Evolutionary conservation across 2,329 filamentous ascomycete species (phyloP).

Genomic region (Lasiodiplodia citricola): DNA sequence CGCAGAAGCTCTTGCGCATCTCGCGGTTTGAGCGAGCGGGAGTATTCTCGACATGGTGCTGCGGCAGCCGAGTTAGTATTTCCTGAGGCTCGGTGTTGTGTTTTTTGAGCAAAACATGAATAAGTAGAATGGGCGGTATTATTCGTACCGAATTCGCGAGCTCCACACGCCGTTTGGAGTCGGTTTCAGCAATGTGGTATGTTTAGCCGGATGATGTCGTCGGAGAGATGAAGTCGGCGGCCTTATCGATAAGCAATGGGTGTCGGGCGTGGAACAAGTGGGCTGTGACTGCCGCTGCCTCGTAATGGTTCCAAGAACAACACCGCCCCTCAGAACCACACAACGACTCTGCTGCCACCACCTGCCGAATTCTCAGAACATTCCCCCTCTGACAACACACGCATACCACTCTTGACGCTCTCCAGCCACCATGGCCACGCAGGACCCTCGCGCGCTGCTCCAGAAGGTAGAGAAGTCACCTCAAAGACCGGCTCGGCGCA

Average conservation of each 20-base stretch:
- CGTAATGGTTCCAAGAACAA: conserved; percentile 24
- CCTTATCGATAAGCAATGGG: conserved; percentile 17
- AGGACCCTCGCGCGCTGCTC: conserved; percentile 75
- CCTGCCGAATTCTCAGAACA: neutral
- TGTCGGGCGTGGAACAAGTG: conserved; percentile 5
- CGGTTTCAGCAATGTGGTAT: neutral
- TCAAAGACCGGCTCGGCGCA: conserved; percentile 26
- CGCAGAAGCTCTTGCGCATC: neutral
- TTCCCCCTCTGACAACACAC: neutral
- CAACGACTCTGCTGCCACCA: neutral
- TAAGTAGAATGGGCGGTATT: neutral
- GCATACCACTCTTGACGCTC: too few relatives aligned
- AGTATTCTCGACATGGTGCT: conserved; percentile 3
- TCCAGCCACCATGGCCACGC: conserved; percentile 64
- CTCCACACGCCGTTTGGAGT: neutral
- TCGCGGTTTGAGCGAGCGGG: neutral
- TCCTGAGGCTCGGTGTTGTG: neutral
- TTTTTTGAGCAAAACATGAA: neutral
- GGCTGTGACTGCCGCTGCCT: conserved; percentile 24
- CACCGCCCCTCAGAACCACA: conserved; percentile 9
- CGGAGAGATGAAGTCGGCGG: conserved; percentile 6
- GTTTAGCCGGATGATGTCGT: neutral
- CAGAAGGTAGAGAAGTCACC: conserved; percentile 66
- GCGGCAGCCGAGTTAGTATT: neutral
- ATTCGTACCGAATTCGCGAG: neutral